Conservation (phyloP, 192 early-diverging fungal genomes). For the Podila horticola region DNA sequence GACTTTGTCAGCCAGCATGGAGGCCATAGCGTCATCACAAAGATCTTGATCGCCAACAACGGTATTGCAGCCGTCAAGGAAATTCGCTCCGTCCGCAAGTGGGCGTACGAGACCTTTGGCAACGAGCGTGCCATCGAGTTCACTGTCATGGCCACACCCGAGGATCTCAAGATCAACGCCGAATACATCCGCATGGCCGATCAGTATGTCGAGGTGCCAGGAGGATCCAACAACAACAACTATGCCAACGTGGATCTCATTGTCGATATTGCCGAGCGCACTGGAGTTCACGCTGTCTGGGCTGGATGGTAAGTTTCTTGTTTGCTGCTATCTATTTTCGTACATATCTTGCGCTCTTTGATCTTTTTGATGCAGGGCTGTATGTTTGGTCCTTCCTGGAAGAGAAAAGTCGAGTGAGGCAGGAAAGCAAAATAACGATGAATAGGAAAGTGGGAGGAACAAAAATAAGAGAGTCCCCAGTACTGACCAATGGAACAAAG, state of each 20-base stretch:
- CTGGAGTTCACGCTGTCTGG: constrained; percentile 94
- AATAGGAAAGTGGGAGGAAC: too few relatives aligned
- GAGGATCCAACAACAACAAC: constrained; percentile 98
- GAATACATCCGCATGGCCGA: constrained; percentile 99
- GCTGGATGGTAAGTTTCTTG: constrained; percentile 84
- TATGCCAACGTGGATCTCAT: constrained; percentile 99
- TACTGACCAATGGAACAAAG: too few relatives aligned
- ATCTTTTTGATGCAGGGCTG: background rate
- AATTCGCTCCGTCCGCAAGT: constrained; percentile 97
- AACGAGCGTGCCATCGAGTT: constrained; percentile 96
- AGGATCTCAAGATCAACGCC: constrained; percentile 97
- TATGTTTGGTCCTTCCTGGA: background rate
- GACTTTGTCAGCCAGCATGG: constrained; percentile 81
- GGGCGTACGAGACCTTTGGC: constrained; percentile 99
- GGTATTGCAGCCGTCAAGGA: constrained; percentile 99
- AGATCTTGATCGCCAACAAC: constrained; percentile 98
- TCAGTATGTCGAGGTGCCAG: constrained; percentile 98
- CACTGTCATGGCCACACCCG: constrained; percentile 97
- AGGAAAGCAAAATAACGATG: too few relatives aligned
- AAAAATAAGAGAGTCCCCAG: too few relatives aligned
- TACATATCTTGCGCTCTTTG: background rate
- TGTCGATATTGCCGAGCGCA: constrained; percentile 97
- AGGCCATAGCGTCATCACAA: constrained; percentile 91
- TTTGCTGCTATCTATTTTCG: background rate
- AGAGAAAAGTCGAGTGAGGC: too few relatives aligned